phyloP scores from a whole-genome alignment of 768 basidiomycete species.

The Tulasnella sp. region DNA sequence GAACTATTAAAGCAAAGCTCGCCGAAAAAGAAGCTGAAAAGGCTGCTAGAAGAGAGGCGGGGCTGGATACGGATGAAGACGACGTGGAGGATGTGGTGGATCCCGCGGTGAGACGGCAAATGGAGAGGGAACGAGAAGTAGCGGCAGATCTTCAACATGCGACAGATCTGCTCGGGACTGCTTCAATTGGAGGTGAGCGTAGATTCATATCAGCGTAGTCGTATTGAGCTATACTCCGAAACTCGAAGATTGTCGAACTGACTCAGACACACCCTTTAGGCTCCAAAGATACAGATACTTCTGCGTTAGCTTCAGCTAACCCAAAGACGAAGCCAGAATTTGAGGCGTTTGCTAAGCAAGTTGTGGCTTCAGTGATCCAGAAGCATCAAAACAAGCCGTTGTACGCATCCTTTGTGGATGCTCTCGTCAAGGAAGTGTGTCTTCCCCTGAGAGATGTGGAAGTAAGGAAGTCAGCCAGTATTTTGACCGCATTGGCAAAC shows the following conservation, averaged over 20 bases:
- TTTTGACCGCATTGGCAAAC: constrained; percentile 75
- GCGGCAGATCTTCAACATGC: constrained; percentile 80
- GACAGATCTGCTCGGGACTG: constrained; percentile 62
- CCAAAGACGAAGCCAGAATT: constrained; percentile 89
- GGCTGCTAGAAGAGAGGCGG: constrained; percentile 34
- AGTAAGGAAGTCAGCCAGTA: constrained; percentile 75
- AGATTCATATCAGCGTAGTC: too few relatives aligned
- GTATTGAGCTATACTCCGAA: not conserved
- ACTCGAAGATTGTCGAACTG: not conserved
- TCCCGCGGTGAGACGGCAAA: constrained; percentile 60
- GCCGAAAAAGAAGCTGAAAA: constrained; percentile 82
- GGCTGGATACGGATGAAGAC: constrained; percentile 40
- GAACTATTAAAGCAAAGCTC: constrained; percentile 78
- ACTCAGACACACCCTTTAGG: constrained; percentile 25
- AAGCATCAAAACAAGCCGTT: constrained; percentile 72
- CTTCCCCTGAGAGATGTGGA: constrained; percentile 78
- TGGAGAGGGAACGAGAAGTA: constrained; percentile 69
- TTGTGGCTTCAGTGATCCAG: constrained; percentile 64
- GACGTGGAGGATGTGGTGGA: constrained; percentile 56
- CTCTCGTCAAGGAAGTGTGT: constrained; percentile 64
- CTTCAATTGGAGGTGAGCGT: constrained; percentile 43
- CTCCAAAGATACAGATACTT: constrained; percentile 47
- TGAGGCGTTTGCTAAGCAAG: constrained; percentile 50
- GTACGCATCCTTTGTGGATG: constrained; percentile 72
- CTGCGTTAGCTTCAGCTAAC: constrained; percentile 57